phyloP scores from a whole-genome alignment of 768 basidiomycete genomes.

The Boletus subparvulus region DNA sequence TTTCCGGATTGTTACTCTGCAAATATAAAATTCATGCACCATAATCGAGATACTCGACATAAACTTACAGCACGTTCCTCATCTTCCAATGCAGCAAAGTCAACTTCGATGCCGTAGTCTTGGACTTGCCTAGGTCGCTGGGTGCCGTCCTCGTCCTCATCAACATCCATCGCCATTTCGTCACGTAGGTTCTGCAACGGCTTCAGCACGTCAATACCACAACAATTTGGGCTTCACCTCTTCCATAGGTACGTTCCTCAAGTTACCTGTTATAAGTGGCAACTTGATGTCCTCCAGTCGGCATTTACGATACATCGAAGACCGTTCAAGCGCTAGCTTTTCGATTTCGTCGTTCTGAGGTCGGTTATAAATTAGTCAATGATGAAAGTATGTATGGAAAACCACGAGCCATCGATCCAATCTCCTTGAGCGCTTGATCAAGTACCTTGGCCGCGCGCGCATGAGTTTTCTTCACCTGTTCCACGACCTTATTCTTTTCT shows the following conservation, averaged over 20 bases:
- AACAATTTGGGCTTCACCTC: slow-evolving; percentile 54
- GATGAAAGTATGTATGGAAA: slow-evolving; percentile 24
- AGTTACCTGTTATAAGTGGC: slow-evolving; percentile 70
- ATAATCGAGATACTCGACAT: neutral
- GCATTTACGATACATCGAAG: slow-evolving; percentile 86
- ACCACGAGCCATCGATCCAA: slow-evolving; percentile 64
- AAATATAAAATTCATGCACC: neutral
- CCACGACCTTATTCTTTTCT: slow-evolving; percentile 70
- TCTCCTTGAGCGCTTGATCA: slow-evolving; percentile 90
- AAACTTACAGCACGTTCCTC: slow-evolving; percentile 65
- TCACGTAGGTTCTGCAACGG: slow-evolving; percentile 69
- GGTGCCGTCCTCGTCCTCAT: slow-evolving; percentile 81
- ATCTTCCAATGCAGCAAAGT: slow-evolving; percentile 73
- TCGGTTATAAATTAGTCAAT: slow-evolving; percentile 1
- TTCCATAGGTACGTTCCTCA: slow-evolving; percentile 91
- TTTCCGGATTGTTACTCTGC: slow-evolving; percentile 62
- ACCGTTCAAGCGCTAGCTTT: slow-evolving; percentile 80
- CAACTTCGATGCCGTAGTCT: slow-evolving; percentile 88
- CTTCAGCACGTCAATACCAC: slow-evolving; percentile 2
- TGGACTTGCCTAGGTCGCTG: slow-evolving; percentile 70
- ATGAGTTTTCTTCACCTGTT: slow-evolving; percentile 71
- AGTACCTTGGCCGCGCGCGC: slow-evolving; percentile 70
- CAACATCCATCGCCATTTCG: slow-evolving; percentile 89
- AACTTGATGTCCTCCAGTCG: slow-evolving; percentile 89
- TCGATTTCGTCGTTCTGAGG: slow-evolving; percentile 86